A percentile compares a stretch with the other conserved stretches of the same genome.
Evolutionary conservation across 176 grass and related monocot genomes (phyloP).

Genomic region (Tillandsia fasciculata): DNA sequence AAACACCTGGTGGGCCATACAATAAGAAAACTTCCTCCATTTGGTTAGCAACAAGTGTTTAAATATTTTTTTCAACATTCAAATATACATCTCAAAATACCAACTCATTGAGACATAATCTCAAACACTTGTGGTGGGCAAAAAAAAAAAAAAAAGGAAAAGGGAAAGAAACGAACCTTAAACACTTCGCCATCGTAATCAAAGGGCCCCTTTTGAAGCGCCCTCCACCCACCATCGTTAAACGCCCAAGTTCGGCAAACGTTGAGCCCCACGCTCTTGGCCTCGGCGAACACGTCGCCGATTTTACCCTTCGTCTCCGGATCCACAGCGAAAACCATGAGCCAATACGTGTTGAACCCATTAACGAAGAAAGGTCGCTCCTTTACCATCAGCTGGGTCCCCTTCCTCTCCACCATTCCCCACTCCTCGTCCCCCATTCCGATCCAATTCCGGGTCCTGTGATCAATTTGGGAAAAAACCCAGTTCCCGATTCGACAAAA

Average conservation of each 20-base stretch:
- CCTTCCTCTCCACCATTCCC: conserved; percentile 41
- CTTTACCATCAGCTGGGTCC: conserved; percentile 28
- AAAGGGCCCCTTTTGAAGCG: conserved; percentile 50
- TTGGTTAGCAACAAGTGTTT: no score
- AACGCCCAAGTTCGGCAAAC: conserved; percentile 89
- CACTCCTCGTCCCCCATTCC: conserved; percentile 25
- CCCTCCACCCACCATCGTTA: conserved; percentile 56
- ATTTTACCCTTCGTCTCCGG: conserved; percentile 30
- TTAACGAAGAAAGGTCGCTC: conserved; percentile 54
- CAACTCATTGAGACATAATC: background rate
- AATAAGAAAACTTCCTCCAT: background rate
- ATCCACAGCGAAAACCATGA: conserved; percentile 71
- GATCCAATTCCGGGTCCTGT: conserved; percentile 7
- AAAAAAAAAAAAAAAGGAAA: background rate
- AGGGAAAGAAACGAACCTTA: conserved; percentile 19
- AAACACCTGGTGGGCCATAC: background rate
- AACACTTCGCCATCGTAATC: conserved; percentile 55
- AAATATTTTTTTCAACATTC: background rate
- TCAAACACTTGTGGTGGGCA: background rate
- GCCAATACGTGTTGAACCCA: conserved; percentile 80
- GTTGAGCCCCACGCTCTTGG: conserved; percentile 38
- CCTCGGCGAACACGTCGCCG: conserved; percentile 37
- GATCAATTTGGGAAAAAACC: background rate
- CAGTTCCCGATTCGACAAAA: background rate
- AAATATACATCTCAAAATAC: background rate